Conservation (phyloP, 768 basidiomycete genomes). For the Tulasnella sp. region DNA sequence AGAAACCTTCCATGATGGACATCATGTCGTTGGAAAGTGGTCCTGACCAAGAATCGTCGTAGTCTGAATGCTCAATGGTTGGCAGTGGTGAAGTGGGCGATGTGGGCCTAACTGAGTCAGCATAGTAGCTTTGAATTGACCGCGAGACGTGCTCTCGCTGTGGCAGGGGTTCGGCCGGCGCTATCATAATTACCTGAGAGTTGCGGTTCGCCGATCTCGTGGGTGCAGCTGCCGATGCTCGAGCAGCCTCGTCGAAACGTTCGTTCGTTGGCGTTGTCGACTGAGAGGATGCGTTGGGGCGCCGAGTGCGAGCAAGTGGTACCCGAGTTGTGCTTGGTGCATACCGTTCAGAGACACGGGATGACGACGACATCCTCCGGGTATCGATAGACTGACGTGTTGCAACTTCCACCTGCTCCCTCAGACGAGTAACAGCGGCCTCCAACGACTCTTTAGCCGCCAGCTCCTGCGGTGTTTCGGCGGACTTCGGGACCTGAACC, state of each 20-base stretch:
- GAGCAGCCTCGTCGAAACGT: neutral
- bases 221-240: neutral
- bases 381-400: slow-evolving; percentile 3
- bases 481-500: neutral
- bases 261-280: slow-evolving; percentile 7
- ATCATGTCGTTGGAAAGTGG: slow-evolving; percentile 1
- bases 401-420: slow-evolving; percentile 10
- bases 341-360: slow-evolving; percentile 4
- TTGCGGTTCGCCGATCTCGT: neutral
- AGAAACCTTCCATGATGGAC: slow-evolving; percentile 7
- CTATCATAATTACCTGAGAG: neutral
- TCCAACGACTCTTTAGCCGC: slow-evolving; percentile 11
- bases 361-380: slow-evolving; percentile 1
- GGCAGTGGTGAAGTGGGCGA: neutral
- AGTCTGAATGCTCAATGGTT: slow-evolving; percentile 8
- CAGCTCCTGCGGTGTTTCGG: neutral
- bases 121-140: slow-evolving; percentile 11
- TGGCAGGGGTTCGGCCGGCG: slow-evolving; percentile 5
- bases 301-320: neutral
- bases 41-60: neutral
- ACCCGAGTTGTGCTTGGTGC: slow-evolving; percentile 12
- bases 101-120: slow-evolving; percentile 2
- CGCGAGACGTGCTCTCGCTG: slow-evolving; percentile 8
- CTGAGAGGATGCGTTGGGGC: slow-evolving; percentile 3
- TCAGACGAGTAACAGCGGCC: slow-evolving; percentile 4